Percentiles rank a stretch among this genome's conserved stretches.
These are phyloP conservation scores for Sclerotinia subarctica DNA, from an alignment of 2,329 filamentous ascomycete species.

Conservation along the genomic window DNA sequence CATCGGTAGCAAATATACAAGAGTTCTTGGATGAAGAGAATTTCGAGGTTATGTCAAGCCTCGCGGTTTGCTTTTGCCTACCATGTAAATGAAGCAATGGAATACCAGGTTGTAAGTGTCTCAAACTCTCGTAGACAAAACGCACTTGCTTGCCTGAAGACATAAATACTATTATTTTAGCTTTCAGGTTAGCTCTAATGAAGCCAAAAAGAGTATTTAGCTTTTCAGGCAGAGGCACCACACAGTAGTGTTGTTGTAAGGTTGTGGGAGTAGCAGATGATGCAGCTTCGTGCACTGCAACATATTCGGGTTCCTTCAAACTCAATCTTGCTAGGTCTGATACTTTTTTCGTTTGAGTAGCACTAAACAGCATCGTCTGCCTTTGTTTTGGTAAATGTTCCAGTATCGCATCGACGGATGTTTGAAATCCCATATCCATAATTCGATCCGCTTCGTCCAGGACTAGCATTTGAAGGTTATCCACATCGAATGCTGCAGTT, in stretches of 20 bases:
- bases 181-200: conserved; percentile 83
- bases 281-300: conserved; percentile 86
- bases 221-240: conserved; percentile 83
- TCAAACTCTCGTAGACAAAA: conserved; percentile 90
- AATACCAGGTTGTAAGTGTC: conserved; percentile 91
- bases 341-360: conserved; percentile 92
- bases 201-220: conserved; percentile 92
- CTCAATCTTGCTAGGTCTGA: conserved; percentile 88
- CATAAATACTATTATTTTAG: conserved; percentile 92
- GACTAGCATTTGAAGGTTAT: conserved; percentile 88
- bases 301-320: conserved; percentile 87
- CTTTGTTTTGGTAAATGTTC: conserved; percentile 82
- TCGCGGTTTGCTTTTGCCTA: conserved; percentile 84
- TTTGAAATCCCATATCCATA: conserved; percentile 95
- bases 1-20: conserved; percentile 92
- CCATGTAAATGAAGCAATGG: conserved; percentile 90
- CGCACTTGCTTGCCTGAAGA: conserved; percentile 95
- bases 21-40: conserved; percentile 79
- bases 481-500: conserved; percentile 83
- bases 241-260: conserved; percentile 86
- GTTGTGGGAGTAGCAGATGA: conserved; percentile 74
- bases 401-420: conserved; percentile 84
- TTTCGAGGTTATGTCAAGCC: conserved; percentile 80
- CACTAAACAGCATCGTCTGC: conserved; percentile 93
- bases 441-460: conserved; percentile 95